A percentile compares a stretch with the other conserved stretches of the same genome.
Evolutionary conservation across 805 yeast genomes (phyloP).

Genomic region (Tanozyma kutaoensis): DNA sequence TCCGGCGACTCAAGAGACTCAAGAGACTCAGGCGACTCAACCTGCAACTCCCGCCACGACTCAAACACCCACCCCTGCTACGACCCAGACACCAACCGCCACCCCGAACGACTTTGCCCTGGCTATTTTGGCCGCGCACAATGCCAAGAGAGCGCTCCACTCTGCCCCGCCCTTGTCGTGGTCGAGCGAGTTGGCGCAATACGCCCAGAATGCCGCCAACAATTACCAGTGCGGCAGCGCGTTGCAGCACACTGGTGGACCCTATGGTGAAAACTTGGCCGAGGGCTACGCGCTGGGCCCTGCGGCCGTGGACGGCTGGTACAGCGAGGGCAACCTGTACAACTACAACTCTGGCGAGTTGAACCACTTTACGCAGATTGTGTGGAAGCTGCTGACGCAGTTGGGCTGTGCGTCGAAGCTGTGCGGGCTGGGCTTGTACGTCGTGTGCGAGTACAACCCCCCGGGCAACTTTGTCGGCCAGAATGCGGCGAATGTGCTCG

Average conservation of each 20-base stretch:
- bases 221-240: slow-evolving; percentile 31
- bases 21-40: no score
- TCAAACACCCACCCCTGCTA: neutral
- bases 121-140: slow-evolving; percentile 47
- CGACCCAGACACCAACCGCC: neutral
- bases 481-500: no score
- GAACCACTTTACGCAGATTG: slow-evolving; percentile 66
- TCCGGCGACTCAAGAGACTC: no score
- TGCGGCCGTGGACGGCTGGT: slow-evolving; percentile 8
- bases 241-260: slow-evolving; percentile 6
- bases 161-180: slow-evolving; percentile 39
- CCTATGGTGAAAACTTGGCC: slow-evolving; percentile 16
- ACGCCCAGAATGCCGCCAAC: slow-evolving; percentile 36
- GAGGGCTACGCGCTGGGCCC: slow-evolving; percentile 19
- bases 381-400: slow-evolving; percentile 51
- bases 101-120: slow-evolving; percentile 14
- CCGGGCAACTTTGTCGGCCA: slow-evolving; percentile 57
- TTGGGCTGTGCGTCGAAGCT: slow-evolving; percentile 63
- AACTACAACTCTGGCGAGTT: slow-evolving; percentile 6
- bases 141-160: slow-evolving; percentile 41
- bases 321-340: slow-evolving; percentile 6
- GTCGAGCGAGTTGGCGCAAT: slow-evolving; percentile 36
- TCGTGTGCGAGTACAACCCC: slow-evolving; percentile 63
- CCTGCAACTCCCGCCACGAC: slow-evolving; percentile 1
- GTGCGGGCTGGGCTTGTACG: slow-evolving; percentile 44